Base-by-base conservation (phyloP, 495 filamentous ascomycete species). In the Xylaria intraflava region DNA sequence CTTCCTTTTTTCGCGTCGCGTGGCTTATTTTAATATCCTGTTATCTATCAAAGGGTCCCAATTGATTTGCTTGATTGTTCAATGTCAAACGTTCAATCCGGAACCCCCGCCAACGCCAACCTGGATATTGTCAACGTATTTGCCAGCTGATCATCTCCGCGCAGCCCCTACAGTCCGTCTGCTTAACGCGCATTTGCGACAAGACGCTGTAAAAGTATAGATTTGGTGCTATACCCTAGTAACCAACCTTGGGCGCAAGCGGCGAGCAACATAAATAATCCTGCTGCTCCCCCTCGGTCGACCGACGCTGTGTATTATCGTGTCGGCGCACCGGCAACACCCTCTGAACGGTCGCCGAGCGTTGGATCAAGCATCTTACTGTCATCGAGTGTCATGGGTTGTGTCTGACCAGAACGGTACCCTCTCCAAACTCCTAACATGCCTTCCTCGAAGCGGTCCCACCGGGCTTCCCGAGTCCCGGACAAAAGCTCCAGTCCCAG, bases 371-470 rank as follows among this genome's bases (percentile, higher is more conserved):
- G 3, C 2, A 19, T n/a, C n/a, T 19, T 6, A 17, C 17, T 2
- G n/a, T 8, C 35, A 38, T 38, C 35, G 22, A 23, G 33, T 55
- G 52, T 36, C 45, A 55, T 55, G 52, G 51, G 52, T 49, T 14
- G 29, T 41, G 44, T 29, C 45, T 55, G 22, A 55, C 52, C 9
- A 17, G 22, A 16, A 26, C 27, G 10, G 30, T 23, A 14, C 31
- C 17, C 45, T 2, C 20, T 43, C n/a, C 23, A 2, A 41, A 24
- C 14, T 43, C 6, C 27, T 2, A 55, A 23, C 19, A 75, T 75
- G 73, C 68, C 71, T 54, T 68, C 74, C 45, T 66, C 63, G 6
- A 76, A 74, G 59, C 69, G 73, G 49, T 52, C 66, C 17, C 70
- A 73, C 62, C 69, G 72, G 61, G 53, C 61, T 47, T 69, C 69